Percentiles rank a stretch among this genome's conserved stretches.
Conservation (phyloP, 768 basidiomycete species). For the Crassisporium funariophilum region DNA sequence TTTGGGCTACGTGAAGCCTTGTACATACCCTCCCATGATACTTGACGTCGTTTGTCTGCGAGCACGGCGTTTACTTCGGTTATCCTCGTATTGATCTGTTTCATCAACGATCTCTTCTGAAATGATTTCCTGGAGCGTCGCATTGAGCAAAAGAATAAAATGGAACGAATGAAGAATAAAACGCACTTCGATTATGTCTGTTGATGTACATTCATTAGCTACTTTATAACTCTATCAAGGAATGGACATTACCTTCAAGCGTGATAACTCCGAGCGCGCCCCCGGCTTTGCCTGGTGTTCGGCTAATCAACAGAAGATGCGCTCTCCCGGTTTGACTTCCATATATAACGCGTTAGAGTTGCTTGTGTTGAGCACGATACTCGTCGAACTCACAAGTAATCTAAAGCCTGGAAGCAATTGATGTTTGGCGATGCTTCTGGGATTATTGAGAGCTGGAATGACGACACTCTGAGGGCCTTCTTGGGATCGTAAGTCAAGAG, state of each 20-base stretch:
- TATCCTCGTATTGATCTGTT: constrained; percentile 89
- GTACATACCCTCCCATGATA: constrained; percentile 74
- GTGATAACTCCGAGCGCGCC: constrained; percentile 92
- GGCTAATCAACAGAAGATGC: constrained; percentile 84
- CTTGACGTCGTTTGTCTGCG: constrained; percentile 70
- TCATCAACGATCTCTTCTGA: constrained; percentile 96
- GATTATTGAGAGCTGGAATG: constrained; percentile 78
- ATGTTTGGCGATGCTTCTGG: constrained; percentile 89
- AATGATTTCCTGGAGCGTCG: constrained; percentile 74
- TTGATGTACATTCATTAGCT: neutral
- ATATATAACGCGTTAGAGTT: neutral
- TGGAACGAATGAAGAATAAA: constrained; percentile 1
- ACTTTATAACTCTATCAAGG: neutral
- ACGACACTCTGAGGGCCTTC: constrained; percentile 67
- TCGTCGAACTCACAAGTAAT: constrained; percentile 72
- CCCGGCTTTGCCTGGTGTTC: constrained; percentile 77
- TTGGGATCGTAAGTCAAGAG: constrained; percentile 88
- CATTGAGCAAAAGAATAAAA: neutral
- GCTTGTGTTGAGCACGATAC: neutral
- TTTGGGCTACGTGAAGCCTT: neutral
- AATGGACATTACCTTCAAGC: constrained; percentile 60
- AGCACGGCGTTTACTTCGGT: constrained; percentile 75
- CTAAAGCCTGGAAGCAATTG: constrained; percentile 93
- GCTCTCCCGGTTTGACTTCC: constrained; percentile 90
- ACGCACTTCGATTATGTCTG: constrained; percentile 73